These are phyloP conservation scores for Trametes sp. DNA, from an alignment of 1,284 basidiomycete species.

Conservation along the genomic window DNA sequence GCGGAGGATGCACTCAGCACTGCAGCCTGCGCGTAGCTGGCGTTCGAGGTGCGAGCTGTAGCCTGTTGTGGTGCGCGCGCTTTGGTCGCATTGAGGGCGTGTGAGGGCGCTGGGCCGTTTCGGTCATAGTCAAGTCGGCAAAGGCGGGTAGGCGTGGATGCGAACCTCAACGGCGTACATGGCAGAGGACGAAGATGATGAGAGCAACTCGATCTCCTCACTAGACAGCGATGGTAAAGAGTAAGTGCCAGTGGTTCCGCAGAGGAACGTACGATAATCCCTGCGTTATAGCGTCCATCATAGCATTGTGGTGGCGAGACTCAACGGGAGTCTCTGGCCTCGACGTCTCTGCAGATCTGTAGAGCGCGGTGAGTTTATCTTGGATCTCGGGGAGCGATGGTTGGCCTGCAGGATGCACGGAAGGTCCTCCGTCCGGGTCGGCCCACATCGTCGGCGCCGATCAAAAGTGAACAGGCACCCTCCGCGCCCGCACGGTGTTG, in stretches of 20 bases:
- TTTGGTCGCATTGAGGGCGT: background rate
- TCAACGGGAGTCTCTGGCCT: too few relatives aligned
- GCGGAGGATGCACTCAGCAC: too few relatives aligned
- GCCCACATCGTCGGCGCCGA: background rate
- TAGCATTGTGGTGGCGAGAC: conserved; percentile 2
- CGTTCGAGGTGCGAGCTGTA: too few relatives aligned
- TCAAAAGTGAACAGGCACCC: conserved; percentile 8
- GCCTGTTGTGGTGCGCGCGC: too few relatives aligned
- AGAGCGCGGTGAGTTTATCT: background rate
- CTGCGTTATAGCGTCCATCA: background rate
- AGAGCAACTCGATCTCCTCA: too few relatives aligned
- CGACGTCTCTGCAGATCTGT: background rate
- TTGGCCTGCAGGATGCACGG: too few relatives aligned
- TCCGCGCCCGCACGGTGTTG: background rate
- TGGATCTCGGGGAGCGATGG: background rate
- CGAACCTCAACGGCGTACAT: too few relatives aligned
- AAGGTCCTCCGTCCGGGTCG: background rate
- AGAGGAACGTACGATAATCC: conserved; percentile 19
- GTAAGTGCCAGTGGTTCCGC: background rate
- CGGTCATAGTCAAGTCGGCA: background rate
- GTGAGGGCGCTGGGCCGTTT: background rate
- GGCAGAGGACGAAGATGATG: too few relatives aligned
- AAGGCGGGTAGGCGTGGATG: too few relatives aligned
- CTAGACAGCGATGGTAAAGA: background rate
- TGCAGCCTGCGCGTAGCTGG: too few relatives aligned